phyloP scores from a whole-genome alignment of 805 yeast genomes.

The Candida berthetii region DNA sequence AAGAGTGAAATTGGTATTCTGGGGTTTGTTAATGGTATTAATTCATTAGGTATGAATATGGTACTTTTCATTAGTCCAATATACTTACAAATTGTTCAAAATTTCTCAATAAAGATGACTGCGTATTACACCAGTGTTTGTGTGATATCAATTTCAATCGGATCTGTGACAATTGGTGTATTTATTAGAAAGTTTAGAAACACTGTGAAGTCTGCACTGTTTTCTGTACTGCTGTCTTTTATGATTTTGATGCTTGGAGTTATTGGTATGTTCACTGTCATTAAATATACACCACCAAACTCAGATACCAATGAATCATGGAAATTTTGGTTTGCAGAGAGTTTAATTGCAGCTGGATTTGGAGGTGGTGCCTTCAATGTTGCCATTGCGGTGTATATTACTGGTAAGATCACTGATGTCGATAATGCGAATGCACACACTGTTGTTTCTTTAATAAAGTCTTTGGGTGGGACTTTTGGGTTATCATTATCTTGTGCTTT shows the following conservation, averaged over 20 bases:
- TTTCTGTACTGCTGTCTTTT: not conserved
- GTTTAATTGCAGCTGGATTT: constrained; percentile 22
- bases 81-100: constrained; percentile 31
- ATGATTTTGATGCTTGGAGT: constrained; percentile 3
- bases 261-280: constrained; percentile 1
- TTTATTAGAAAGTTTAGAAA: constrained; percentile 10
- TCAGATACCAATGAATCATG: constrained; percentile 3
- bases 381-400: constrained; percentile 27
- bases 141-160: constrained; percentile 28
- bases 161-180: constrained; percentile 29
- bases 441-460: constrained; percentile 33
- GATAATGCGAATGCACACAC: constrained; percentile 34
- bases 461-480: constrained; percentile 32
- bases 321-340: constrained; percentile 14
- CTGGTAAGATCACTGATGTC: constrained; percentile 29
- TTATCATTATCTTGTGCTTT: constrained; percentile 27
- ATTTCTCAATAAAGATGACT: constrained; percentile 23
- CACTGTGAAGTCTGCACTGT: not conserved
- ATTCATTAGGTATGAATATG: constrained; percentile 25
- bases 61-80: constrained; percentile 27
- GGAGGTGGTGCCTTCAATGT: constrained; percentile 32
- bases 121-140: constrained; percentile 29
- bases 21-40: constrained; percentile 26
- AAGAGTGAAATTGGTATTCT: constrained; percentile 27
- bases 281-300: constrained; percentile 3